phyloP scores from a whole-genome alignment of 2,329 filamentous ascomycete species.

The Thielaviopsis punctulata region DNA sequence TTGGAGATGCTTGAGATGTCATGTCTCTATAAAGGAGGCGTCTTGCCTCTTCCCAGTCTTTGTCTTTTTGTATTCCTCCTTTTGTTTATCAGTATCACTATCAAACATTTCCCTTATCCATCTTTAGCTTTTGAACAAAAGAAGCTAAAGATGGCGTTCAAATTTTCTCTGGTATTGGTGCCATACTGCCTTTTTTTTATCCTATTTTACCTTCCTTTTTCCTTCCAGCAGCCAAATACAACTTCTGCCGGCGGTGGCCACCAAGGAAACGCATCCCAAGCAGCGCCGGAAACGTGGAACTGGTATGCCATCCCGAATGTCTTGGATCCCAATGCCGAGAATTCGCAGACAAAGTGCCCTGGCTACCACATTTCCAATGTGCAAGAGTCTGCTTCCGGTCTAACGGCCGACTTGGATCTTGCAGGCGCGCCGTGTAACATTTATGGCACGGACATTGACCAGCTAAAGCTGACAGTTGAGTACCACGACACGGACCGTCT shows the following conservation, averaged over 20 bases:
- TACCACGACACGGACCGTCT: constrained; percentile 49
- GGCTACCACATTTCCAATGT: constrained; percentile 52
- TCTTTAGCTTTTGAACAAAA: neutral
- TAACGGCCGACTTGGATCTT: constrained; percentile 54
- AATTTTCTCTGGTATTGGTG: neutral
- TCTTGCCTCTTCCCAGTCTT: neutral
- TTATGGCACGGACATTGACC: constrained; percentile 58
- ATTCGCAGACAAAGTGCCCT: constrained; percentile 35
- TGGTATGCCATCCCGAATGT: constrained; percentile 11
- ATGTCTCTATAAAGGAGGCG: neutral
- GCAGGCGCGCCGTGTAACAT: constrained; percentile 57
- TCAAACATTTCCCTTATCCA: neutral
- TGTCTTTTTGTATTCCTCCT: neutral
- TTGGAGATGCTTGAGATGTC: neutral
- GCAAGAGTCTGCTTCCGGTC: constrained; percentile 29
- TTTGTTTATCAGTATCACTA: neutral
- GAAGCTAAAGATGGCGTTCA: neutral
- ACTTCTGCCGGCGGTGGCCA: neutral
- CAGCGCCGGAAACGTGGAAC: neutral
- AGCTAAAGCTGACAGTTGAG: constrained; percentile 48
- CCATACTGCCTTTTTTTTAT: neutral
- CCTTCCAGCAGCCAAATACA: neutral
- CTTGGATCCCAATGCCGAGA: constrained; percentile 9
- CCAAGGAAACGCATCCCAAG: neutral
- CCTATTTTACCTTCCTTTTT: neutral